Base-by-base conservation (phyloP, 2,329 filamentous ascomycete genomes). In the Xylariaceae sp. region DNA sequence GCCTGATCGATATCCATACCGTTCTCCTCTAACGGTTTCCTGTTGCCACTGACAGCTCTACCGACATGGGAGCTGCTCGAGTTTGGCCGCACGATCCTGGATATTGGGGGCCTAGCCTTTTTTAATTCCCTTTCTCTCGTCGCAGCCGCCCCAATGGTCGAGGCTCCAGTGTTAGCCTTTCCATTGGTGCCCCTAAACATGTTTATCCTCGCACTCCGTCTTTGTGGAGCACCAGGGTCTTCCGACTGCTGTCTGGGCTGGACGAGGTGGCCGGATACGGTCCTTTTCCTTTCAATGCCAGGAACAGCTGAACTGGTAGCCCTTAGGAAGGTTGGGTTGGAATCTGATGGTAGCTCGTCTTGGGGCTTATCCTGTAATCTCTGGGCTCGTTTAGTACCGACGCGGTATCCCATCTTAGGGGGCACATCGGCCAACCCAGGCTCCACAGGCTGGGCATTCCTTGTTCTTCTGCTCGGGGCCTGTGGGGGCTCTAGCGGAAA, bases 31-130 rank as follows among this genome's bases (percentile, higher is more conserved):
- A 82, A 60, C 2, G 87, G 87, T 71, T 95, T 97, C 55, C 93
- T 84, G 71, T 95, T 96, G 20, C 92, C 93, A 71, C 92, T 96
- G 44, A 96, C 91, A 52, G 93, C 90, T 65, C 93, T 85, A 18
- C 91, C 91, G 40, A 96, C 90, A 51, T 84, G 91, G 2, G 89
- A 85, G 16, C 83, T 78, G 57, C 86, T 86, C 14, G 88, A 74
- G 68, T 83, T 78, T 74, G 89, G 74, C 75, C 89, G 80, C 79
- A 93, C 67, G 74, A 88, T 73, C 75, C 88, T 69, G 44, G 84
- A 84, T 53, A 87, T 81, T 2, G 87, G 89, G 61, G 90, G 89
- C 67, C 89, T 91, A 62, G 89, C 89, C 77, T 92, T 96, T 72
- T 92, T 93, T 67, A 96, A 73, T 67, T 96, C 92, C 67, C 91